Evolutionary conservation across 106 monocot species (phyloP), one percentile per base, ranked within the genome.

Genomic region (Triglochin maritima): DNA sequence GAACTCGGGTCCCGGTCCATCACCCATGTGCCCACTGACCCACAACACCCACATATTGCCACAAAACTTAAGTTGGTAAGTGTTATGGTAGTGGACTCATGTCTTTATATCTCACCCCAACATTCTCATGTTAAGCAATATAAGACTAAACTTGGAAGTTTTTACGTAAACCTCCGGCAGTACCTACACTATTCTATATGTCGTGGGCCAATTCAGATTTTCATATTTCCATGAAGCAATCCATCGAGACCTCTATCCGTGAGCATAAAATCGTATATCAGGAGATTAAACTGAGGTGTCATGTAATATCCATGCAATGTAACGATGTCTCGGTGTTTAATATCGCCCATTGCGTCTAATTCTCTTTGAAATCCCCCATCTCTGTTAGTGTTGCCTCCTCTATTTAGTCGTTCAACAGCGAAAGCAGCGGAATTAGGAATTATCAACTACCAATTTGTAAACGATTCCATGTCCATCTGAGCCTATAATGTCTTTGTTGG

Each of bases 241-340:
- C 64, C 7, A 56, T 94, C 94, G 65, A 94, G 75, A 64, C 94
- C 82, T 69, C 94, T 84, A 29, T 29, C 1, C 29, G 75, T 89
- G 86, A 14, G 81, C 89, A 94, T 89, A 48, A 89, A 63, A 44
- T 94, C 94, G 69, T 89, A 89, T 29, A 94, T 89, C 42, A 94
- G 87, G 29, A 94, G 82, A 62, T 89, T 94, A 49, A 74, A 89
- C 9, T 81, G 76, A 12, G 82, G 72, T 14, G 89, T 75, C 41
- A 79, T 77, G 66, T 75, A 86, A 75, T 89, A 94, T 75, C 86
- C 94, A 72, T 87, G 87, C 46, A 94, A 87, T 1, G 68, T 70
- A 14, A 89, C 86, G 8, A 94, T 81, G 68, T 89, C 89, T 46
- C 86, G 71, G 69, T 94, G 94, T 61, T 94, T 94, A 68, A 94